Base-by-base conservation (phyloP, 2,329 filamentous ascomycete genomes). In the Hypocreales sp. region DNA sequence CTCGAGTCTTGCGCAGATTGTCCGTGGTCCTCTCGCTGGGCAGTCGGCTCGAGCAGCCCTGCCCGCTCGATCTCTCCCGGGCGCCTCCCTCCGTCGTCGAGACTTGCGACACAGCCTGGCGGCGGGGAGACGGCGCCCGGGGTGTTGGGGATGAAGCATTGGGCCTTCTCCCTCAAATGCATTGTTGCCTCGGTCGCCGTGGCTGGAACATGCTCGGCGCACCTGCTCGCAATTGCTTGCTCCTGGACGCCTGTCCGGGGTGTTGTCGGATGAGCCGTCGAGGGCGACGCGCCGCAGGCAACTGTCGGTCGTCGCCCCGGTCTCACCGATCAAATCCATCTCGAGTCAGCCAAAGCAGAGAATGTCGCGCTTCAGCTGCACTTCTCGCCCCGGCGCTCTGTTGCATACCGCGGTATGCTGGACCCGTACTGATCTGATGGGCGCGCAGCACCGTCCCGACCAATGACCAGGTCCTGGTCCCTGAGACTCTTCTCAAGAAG, bases 401-500 rank as follows among this genome's bases (percentile, higher is more conserved):
- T 60, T 64, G 55, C 66, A 70, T 69, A 64, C 63, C 54, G 32
- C 29, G 40, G 64, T 68, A 64, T 71, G 64, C 57, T 66, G 75
- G 70, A 72, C 66, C 66, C 69, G 72, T 75, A 81, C 78, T 81
- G 74, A 82, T 79, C 76, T 82, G 58, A 73, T 58, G 32, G 8
- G 29, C 37, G 35, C 46, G 41, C 56, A 93, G 84, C 66, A 76
- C 75, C 64, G 81, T 93, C 55, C 83, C 90, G 46, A 92, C 84
- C 61, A 66, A 86, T 63, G 82, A 94, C 61, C 80, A 95, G 61
- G 76, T 98, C 60, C 72, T 95, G 60, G 83, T 95, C 57, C 90
- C 90, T 48, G 90, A 98, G 82, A 98, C 90, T 51, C 82, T 98
- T 54, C 76, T 98, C 62, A 98, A 98, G 81, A 98, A 98, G 83